Evolutionary conservation across 495 filamentous ascomycete species (phyloP).

Genomic region (Mytilinidion resinicola): DNA sequence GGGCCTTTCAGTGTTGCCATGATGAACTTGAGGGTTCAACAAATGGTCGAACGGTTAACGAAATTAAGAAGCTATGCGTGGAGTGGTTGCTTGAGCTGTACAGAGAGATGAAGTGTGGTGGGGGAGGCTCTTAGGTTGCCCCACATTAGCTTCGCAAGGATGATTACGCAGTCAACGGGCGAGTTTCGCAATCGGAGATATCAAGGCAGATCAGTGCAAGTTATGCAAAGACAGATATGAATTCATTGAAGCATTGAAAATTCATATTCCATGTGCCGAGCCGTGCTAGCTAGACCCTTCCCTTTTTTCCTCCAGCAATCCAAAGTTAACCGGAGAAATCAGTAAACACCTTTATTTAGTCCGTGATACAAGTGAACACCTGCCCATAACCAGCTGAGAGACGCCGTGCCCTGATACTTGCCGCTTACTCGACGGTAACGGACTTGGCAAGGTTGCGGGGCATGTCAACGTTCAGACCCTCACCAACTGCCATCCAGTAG

Average conservation of each 20-base stretch:
- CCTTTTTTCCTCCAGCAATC: neutral
- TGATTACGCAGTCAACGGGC: too few species aligned
- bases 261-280: neutral
- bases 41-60: neutral
- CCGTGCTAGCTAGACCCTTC: neutral
- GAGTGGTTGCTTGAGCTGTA: too few species aligned
- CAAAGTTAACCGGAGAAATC: neutral
- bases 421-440: constrained; percentile 84
- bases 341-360: neutral
- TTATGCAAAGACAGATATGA: too few species aligned
- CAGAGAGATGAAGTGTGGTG: too few species aligned
- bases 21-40: neutral
- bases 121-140: too few species aligned
- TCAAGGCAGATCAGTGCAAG: too few species aligned
- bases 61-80: neutral
- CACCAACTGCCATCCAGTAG: constrained; percentile 95
- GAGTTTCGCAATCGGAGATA: too few species aligned
- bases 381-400: constrained; percentile 17
- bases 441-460: constrained; percentile 97
- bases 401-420: constrained; percentile 16
- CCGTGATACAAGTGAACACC: constrained; percentile 4
- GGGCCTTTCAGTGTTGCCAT: constrained; percentile 28
- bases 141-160: too few species aligned
- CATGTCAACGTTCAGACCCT: constrained; percentile 96
- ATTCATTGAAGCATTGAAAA: neutral